Percentiles rank a stretch among this genome's conserved stretches.
phyloP scores from a whole-genome alignment of 805 yeast species.

The Jamesozyma lodderae region DNA sequence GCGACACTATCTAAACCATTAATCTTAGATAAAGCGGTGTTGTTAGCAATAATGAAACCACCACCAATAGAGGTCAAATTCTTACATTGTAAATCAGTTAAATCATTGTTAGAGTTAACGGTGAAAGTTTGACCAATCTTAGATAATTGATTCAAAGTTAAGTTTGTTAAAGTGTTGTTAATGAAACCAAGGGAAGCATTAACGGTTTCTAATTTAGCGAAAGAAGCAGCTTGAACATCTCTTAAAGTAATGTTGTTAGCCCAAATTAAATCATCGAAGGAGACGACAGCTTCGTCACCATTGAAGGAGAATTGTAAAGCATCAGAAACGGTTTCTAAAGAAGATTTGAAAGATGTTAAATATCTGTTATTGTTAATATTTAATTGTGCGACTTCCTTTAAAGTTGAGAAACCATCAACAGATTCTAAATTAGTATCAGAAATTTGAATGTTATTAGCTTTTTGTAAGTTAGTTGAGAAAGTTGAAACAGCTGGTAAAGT shows the following conservation, averaged over 20 bases:
- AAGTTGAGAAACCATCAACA: constrained; percentile 52
- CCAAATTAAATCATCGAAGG: constrained; percentile 62
- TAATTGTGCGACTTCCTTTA: constrained; percentile 42
- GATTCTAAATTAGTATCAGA: constrained; percentile 66
- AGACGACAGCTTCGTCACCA: constrained; percentile 64
- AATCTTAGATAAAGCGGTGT: constrained; percentile 57
- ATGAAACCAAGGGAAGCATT: constrained; percentile 78
- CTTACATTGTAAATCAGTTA: constrained; percentile 60
- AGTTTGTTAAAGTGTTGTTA: constrained; percentile 53
- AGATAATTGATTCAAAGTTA: constrained; percentile 47
- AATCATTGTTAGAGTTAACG: constrained; percentile 61
- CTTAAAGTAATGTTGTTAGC: constrained; percentile 86
- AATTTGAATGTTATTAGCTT: constrained; percentile 60
- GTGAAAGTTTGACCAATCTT: constrained; percentile 75
- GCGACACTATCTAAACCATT: constrained; percentile 66
- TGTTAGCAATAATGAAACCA: constrained; percentile 86
- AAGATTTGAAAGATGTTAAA: constrained; percentile 63
- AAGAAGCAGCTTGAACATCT: constrained; percentile 64
- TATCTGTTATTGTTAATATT: constrained; percentile 87
- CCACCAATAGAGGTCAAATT: constrained; percentile 74
- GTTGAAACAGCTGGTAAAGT: constrained; percentile 77
- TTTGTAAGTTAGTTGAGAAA: constrained; percentile 64
- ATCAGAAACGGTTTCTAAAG: constrained; percentile 64
- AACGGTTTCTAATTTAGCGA: constrained; percentile 57
- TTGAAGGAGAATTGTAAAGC: constrained; percentile 75